Evolutionary conservation across 140 eudicot species (phyloP).

Genomic region (Ambrosia hybrid): DNA sequence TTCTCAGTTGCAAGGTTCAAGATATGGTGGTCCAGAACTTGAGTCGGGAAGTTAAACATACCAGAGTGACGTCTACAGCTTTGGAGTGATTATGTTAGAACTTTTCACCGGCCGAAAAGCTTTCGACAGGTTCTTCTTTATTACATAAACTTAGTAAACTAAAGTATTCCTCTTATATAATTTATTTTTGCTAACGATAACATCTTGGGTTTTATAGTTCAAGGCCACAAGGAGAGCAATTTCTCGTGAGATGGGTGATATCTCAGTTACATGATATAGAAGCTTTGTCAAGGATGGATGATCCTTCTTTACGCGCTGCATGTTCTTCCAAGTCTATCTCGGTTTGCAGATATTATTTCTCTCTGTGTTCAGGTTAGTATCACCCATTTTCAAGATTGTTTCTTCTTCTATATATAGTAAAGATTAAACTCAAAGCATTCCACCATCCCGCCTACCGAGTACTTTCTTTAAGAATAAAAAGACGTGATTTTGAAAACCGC

Average conservation of each 20-base stretch:
- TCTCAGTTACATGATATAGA: conserved; percentile 86
- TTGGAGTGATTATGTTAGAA: conserved; percentile 93
- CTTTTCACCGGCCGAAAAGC: conserved; percentile 19
- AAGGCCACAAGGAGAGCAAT: conserved; percentile 81
- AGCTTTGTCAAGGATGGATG: conserved; percentile 86
- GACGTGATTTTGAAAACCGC: no score
- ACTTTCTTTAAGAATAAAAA: no score
- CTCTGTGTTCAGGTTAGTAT: conserved; percentile 78
- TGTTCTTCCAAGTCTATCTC: conserved; percentile 85
- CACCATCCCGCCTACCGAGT: no score
- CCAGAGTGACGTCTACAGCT: conserved; percentile 94
- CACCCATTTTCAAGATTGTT: conserved; percentile 3
- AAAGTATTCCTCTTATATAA: no score
- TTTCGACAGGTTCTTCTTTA: no score
- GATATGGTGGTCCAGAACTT: conserved; percentile 95
- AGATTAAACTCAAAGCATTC: no score
- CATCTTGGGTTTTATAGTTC: conserved; percentile 37
- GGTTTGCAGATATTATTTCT: conserved; percentile 90
- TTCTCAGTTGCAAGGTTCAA: conserved; percentile 65
- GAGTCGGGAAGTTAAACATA: conserved; percentile 79
- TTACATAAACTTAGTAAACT: no score
- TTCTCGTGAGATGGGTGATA: conserved; percentile 91
- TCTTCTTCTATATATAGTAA: not conserved
- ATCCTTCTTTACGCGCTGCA: conserved; percentile 64
- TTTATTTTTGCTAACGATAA: not conserved